These are phyloP conservation scores for Pugionium cornutum DNA, from an alignment of 345 rosid genomes.

Conservation along the genomic window DNA sequence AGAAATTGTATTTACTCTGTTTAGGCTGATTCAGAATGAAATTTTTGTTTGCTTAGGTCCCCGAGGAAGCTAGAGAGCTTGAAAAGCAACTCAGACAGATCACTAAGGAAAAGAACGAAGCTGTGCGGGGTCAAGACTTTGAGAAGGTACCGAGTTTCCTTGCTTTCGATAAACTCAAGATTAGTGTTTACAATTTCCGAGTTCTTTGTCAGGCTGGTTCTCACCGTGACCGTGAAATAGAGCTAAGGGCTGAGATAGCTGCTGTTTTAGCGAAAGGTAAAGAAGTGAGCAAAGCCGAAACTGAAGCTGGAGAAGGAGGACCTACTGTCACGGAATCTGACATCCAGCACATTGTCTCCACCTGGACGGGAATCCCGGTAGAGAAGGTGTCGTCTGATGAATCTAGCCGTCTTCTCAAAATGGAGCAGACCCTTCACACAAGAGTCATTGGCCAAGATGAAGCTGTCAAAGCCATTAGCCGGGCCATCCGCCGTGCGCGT, in stretches of 20 bases:
- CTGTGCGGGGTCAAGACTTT: constrained; percentile 91
- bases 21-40: constrained; percentile 26
- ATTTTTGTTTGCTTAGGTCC: constrained; percentile 55
- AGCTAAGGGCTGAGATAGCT: constrained; percentile 84
- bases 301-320: constrained; percentile 83
- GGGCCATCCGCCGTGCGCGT: constrained; percentile 97
- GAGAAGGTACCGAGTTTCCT: constrained; percentile 63
- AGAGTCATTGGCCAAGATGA: constrained; percentile 97
- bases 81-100: constrained; percentile 93
- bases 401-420: constrained; percentile 87
- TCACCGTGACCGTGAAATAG: constrained; percentile 89
- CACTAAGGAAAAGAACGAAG: constrained; percentile 94
- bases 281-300: constrained; percentile 94
- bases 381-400: constrained; percentile 97
- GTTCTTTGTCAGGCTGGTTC: constrained; percentile 77
- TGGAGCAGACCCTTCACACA: constrained; percentile 95
- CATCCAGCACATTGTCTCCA: constrained; percentile 89
- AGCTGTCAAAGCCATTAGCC: constrained; percentile 92
- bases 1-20: background rate
- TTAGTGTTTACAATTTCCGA: constrained; percentile 10
- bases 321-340: constrained; percentile 81
- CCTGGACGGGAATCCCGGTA: constrained; percentile 99
- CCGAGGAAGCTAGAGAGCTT: constrained; percentile 97
- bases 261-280: constrained; percentile 84
- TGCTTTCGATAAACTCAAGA: constrained; percentile 5